Evolutionary conservation across 1,139 yeast species (phyloP), one percentile per base, ranked within the genome.

Genomic region (Debaryomyces robertsiae): DNA sequence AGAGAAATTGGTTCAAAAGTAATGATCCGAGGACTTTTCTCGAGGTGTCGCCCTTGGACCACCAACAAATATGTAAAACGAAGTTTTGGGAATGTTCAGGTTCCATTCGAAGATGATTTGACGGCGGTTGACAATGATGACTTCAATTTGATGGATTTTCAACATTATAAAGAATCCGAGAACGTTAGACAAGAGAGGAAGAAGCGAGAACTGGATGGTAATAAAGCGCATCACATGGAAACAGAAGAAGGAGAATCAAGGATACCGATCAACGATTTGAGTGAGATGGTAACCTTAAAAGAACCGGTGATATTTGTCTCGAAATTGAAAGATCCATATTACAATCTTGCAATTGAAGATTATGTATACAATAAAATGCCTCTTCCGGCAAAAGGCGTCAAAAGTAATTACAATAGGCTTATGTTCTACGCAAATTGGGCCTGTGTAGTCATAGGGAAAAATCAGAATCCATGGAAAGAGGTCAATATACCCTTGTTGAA

Each of bases 381-480:
- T 0, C 46, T 68, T 13, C 59, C 67, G n/a, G 50, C 48, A 3
- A 36, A 49, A 27, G 38, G 38, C 31, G 45, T 46, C 19, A 39
- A 30, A 4, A 48, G 32, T n/a, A 57, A 54, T 28, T 67, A 66
- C 38, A 77, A 78, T 45, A 63, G 95, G 45, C 65, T 93, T 23
- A 59, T 90, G 48, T 73, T 93, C 45, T 94, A 93, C 55, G 72
- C 77, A 27, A 93, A 94, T 57, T 63, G 79, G 1, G 89, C 94
- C 0, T 88, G 96, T 60, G 91, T 91, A 24, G 96, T 94, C 2
- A 71, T 93, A n/a, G 98, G 98, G 0, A 88, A 94, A 56, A 93
- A 93, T 58, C 98, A 94, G 60, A 93, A 90, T 50, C 95, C 97
- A 1, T 93, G 94, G 91, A 78, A 82, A 44, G 99, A 93, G 57